These are phyloP conservation scores for Sarcocystis neurona DNA, from an alignment of 169 alveolate species.

Conservation along the genomic window DNA sequence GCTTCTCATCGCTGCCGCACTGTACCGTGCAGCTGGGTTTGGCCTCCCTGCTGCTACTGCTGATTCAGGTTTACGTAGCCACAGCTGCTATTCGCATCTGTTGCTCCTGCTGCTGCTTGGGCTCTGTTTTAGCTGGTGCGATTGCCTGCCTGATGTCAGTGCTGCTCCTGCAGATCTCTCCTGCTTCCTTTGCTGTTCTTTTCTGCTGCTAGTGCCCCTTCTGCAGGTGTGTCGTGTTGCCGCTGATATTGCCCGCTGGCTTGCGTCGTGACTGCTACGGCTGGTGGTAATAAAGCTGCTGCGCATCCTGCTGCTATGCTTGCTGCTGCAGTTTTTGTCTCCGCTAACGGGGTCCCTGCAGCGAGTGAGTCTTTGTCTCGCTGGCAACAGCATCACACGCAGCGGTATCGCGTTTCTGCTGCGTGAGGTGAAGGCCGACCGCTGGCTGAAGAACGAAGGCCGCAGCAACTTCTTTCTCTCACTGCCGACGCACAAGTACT, in stretches of 20 bases:
- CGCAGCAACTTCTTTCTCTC: constrained; percentile 42
- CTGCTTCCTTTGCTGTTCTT: background rate
- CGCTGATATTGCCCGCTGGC: background rate
- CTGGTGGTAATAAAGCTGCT: background rate
- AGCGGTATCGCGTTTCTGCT: constrained; percentile 46
- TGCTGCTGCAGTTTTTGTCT: background rate
- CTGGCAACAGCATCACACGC: constrained; percentile 53
- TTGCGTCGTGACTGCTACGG: background rate
- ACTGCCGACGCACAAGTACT: constrained; percentile 54
- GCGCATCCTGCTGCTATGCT: background rate
- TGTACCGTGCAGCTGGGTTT: no score
- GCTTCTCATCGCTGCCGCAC: no score
- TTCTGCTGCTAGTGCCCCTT: background rate
- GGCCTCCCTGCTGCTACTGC: no score
- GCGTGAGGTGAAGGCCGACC: constrained; percentile 57
- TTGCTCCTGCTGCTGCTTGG: no score
- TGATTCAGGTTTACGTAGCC: no score
- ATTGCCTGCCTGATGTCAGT: no score
- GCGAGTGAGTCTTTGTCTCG: constrained; percentile 49
- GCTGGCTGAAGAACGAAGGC: constrained; percentile 43
- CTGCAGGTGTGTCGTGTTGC: background rate
- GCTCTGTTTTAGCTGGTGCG: no score
- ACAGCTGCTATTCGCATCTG: no score
- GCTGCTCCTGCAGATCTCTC: no score
- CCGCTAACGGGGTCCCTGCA: constrained; percentile 49